Evolutionary conservation across 805 yeast genomes (phyloP).

Genomic region (Candida schatavii): DNA sequence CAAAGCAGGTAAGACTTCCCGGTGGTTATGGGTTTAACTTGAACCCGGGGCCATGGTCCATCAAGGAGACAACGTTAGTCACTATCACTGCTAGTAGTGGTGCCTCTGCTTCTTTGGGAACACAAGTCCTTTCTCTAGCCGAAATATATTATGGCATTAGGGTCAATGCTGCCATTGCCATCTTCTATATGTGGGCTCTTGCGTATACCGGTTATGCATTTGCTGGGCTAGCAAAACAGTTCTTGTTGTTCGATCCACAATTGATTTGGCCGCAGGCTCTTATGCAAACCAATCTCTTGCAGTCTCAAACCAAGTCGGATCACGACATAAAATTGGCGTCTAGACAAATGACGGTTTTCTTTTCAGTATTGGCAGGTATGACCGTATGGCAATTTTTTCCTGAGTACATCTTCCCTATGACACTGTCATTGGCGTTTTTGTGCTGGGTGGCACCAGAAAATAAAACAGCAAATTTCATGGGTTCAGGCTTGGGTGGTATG

Average conservation of each 20-base stretch:
- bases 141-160: slow-evolving; percentile 41
- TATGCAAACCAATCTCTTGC: slow-evolving; percentile 49
- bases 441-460: slow-evolving; percentile 50
- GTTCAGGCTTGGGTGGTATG: slow-evolving; percentile 54
- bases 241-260: slow-evolving; percentile 47
- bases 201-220: slow-evolving; percentile 53
- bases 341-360: slow-evolving; percentile 38
- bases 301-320: slow-evolving; percentile 22
- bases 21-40: slow-evolving; percentile 27
- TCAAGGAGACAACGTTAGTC: slow-evolving; percentile 52
- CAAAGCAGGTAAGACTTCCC: slow-evolving; percentile 15
- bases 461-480: slow-evolving; percentile 39
- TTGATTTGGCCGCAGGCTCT: slow-evolving; percentile 50
- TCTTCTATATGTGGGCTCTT: slow-evolving; percentile 49
- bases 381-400: slow-evolving; percentile 50
- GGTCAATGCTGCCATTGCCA: slow-evolving; percentile 35
- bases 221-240: slow-evolving; percentile 47
- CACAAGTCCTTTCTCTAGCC: slow-evolving; percentile 45
- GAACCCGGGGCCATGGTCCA: slow-evolving; percentile 57
- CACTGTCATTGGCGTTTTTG: slow-evolving; percentile 47
- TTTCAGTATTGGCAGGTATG: slow-evolving; percentile 28
- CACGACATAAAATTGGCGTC: slow-evolving; percentile 14
- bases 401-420: slow-evolving; percentile 46
- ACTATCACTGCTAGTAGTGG: slow-evolving; percentile 51
- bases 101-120: slow-evolving; percentile 51